Base-by-base conservation (phyloP, 345 rosid species). In the Mangifera indica region DNA sequence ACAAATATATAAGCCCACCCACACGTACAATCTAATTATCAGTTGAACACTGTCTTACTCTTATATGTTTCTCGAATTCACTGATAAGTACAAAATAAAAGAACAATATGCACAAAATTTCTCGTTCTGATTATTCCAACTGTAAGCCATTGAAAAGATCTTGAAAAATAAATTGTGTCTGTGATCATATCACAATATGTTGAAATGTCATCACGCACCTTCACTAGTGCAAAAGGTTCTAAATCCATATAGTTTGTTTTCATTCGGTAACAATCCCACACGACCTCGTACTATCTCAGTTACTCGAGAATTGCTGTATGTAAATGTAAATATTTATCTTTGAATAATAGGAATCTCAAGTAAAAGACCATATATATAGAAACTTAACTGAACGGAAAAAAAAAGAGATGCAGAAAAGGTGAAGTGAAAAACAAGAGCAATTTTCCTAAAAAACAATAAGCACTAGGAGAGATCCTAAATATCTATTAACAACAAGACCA, bases 191-290 rank as follows among this genome's bases (percentile, higher is more conserved):
- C 7, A 15, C 48, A 65, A 20, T 79, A 73, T 69, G 61, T 46
- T 5, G 52, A 71, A 65, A 67, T 72, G 56, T 68, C 34, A 59
- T 64, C 34, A 72, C 81, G 67, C 85, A 94, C 98, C 98, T 82
- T 81, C 66, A 1, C 75, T 65, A 73, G 87, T 81, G 84, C 91
- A 92, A 80, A 79, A 89, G n/a, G 88, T 81, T 82, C 88, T 82
- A 87, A 80, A 85, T 81, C 89, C 89, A 85, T 80, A 78, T 64
- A 72, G 57, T 55, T 81, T 73, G 74, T 84, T 86, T 84, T 78
- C 87, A 90, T 68, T 73, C 25, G 84, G 76, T 11, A 90, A 79
- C 64, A 82, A 56, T 54, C 83, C 80, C 74, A 78, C 76, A 74
- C 37, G 77, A 81, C 56, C 75, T 76, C 72, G 74, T 66, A 74